Percentiles rank a stretch among this genome's conserved stretches.
Evolutionary conservation across 768 basidiomycete species (phyloP).

Genomic region (Calvatia gigantea): DNA sequence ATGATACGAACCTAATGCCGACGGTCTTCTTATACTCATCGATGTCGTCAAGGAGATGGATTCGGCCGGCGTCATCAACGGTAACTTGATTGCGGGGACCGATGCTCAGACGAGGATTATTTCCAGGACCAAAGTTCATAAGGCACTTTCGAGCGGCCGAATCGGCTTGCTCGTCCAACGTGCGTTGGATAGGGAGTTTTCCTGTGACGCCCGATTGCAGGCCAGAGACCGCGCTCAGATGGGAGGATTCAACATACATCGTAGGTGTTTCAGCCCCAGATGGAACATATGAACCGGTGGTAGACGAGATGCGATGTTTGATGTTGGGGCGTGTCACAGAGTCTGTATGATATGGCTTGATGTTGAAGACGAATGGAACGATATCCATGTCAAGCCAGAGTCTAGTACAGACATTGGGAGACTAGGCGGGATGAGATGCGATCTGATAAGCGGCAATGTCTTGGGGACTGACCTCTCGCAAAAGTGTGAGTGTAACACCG

Average conservation of each 20-base stretch:
- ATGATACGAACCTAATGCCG: conserved; percentile 42
- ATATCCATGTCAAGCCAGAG: conserved; percentile 83
- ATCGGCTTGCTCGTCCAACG: conserved; percentile 82
- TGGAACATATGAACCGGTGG: conserved; percentile 72
- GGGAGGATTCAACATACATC: conserved; percentile 57
- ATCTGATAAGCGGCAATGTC: conserved; percentile 17
- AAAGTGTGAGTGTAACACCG: conserved; percentile 67
- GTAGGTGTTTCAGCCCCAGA: conserved; percentile 79
- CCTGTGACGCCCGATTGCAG: conserved; percentile 45
- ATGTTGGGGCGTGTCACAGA: conserved; percentile 74
- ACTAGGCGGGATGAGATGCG: conserved; percentile 32
- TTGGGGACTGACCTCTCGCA: conserved; percentile 53
- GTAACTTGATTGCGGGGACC: conserved; percentile 83
- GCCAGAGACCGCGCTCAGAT: conserved; percentile 39
- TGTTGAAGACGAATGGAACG: conserved; percentile 83
- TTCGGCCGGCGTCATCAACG: conserved; percentile 84
- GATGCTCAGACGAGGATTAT: conserved; percentile 81
- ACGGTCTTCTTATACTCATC: conserved; percentile 76
- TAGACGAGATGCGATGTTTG: conserved; percentile 81
- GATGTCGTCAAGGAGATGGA: conserved; percentile 81
- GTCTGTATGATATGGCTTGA: conserved; percentile 80
- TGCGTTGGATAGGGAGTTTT: conserved; percentile 70
- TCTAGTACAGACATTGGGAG: conserved; percentile 80
- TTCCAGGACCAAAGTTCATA: conserved; percentile 79
- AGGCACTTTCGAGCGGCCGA: conserved; percentile 82